Conservation (phyloP, 2,329 filamentous ascomycete species). For the Lachnellula cervina region DNA sequence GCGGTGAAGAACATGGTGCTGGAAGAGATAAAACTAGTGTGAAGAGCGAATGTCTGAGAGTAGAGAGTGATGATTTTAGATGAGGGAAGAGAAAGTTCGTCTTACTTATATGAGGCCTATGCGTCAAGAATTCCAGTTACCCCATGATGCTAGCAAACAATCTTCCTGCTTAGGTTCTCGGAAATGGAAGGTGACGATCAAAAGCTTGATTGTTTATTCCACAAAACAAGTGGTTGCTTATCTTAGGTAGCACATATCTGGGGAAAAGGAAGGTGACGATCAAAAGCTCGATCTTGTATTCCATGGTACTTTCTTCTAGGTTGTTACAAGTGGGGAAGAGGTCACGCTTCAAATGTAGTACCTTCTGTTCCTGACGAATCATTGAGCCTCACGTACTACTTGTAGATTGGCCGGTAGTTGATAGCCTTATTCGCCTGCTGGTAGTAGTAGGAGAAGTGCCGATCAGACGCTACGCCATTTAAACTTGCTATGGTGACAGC, state of each 20-base stretch:
- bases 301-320: not conserved
- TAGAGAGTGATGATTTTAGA: not conserved
- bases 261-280: slow-evolving; percentile 10
- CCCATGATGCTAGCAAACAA: not conserved
- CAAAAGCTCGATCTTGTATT: slow-evolving; percentile 8
- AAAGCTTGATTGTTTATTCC: slow-evolving; percentile 10
- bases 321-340: slow-evolving; percentile 1
- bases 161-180: slow-evolving; percentile 2
- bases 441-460: not conserved
- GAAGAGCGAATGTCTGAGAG: slow-evolving; percentile 5
- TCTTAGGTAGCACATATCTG: not conserved
- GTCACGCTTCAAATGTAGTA: slow-evolving; percentile 1
- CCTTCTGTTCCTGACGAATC: slow-evolving; percentile 9
- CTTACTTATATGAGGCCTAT: slow-evolving; percentile 10
- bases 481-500: not conserved
- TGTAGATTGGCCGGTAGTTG: not conserved
- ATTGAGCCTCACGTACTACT: slow-evolving; percentile 1
- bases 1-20: slow-evolving; percentile 21
- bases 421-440: not conserved
- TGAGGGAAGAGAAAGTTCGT: slow-evolving; percentile 5
- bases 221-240: slow-evolving; percentile 2
- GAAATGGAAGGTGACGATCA: slow-evolving; percentile 11
- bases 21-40: slow-evolving; percentile 6
- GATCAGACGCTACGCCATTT: not conserved
- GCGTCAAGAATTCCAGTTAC: not conserved